Percentiles rank a stretch among this genome's conserved stretches.
phyloP scores from a whole-genome alignment of 371 early-diverging fungal genomes.

The Phascolomyces articulosus region DNA sequence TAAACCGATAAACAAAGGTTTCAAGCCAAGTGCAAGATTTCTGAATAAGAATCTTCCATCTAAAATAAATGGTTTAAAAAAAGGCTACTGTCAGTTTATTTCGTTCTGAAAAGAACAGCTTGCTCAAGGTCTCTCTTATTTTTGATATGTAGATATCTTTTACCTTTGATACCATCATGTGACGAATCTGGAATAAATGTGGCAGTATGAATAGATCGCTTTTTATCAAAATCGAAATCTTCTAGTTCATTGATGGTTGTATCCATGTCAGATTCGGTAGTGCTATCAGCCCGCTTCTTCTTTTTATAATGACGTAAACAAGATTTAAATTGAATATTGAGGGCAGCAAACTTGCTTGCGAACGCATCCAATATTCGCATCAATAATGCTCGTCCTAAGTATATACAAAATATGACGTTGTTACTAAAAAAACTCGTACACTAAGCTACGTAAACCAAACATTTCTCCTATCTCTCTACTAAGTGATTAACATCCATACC shows the following conservation, averaged over 20 bases:
- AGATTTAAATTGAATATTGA: conserved; percentile 64
- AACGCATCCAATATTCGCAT: conserved; percentile 87
- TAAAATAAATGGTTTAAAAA: conserved; percentile 10
- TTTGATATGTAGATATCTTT: no score
- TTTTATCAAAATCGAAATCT: conserved; percentile 82
- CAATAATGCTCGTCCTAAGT: conserved; percentile 78
- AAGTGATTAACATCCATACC: conserved; percentile 23
- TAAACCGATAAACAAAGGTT: conserved; percentile 78
- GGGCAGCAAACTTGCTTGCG: conserved; percentile 74
- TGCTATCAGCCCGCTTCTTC: conserved; percentile 30
- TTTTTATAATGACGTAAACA: conserved; percentile 58
- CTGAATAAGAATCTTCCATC: conserved; percentile 83
- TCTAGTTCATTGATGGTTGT: conserved; percentile 35
- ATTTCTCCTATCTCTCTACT: not conserved
- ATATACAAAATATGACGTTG: no score
- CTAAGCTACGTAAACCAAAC: no score
- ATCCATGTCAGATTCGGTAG: conserved; percentile 18
- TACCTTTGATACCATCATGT: conserved; percentile 79
- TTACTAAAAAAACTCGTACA: no score
- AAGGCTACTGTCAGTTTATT: not conserved
- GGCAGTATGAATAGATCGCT: conserved; percentile 78
- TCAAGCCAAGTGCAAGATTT: conserved; percentile 85
- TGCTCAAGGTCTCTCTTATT: no score
- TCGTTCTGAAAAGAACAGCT: no score
- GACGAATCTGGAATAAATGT: conserved; percentile 63